Conservation (phyloP, 176 grass and related monocot genomes). For the Carex scoparia region DNA sequence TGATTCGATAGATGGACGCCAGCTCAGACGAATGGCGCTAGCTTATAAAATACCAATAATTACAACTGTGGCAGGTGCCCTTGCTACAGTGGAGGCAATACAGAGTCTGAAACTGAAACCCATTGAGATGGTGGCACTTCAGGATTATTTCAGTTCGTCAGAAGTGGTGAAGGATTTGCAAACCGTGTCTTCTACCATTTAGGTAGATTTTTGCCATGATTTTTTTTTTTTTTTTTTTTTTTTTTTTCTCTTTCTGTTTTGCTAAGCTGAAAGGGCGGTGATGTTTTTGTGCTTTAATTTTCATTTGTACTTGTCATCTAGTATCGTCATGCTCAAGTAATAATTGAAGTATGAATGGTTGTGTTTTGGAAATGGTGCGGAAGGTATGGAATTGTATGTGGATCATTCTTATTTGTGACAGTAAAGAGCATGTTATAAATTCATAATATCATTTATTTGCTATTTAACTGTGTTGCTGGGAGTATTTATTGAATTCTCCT, state of each 20-base stretch:
- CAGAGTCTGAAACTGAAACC: constrained; percentile 74
- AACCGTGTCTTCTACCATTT: constrained; percentile 44
- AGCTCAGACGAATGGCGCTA: constrained; percentile 78
- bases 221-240: not conserved
- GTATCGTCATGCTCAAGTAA: not conserved
- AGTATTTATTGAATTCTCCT: not conserved
- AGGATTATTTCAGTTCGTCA: constrained; percentile 70
- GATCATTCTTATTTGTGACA: not conserved
- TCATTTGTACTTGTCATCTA: not conserved
- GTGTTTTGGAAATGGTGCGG: not conserved
- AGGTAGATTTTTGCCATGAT: constrained; percentile 21
- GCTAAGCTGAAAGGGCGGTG: not conserved
- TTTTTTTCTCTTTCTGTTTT: constrained; percentile 4
- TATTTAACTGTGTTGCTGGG: not conserved
- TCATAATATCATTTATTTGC: not conserved
- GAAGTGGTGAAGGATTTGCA: constrained; percentile 47
- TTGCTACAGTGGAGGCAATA: constrained; percentile 80
- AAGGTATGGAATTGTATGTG: not conserved
- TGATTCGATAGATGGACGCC: constrained; percentile 76
- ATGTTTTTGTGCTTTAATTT: constrained; percentile 10
- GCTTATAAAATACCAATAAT: constrained; percentile 88
- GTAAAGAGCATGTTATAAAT: not conserved
- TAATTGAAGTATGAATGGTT: not conserved
- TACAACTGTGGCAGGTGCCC: constrained; percentile 88
- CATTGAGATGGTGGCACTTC: constrained; percentile 71